Conservation (phyloP, 805 yeast species). For the Candida saitoana region DNA sequence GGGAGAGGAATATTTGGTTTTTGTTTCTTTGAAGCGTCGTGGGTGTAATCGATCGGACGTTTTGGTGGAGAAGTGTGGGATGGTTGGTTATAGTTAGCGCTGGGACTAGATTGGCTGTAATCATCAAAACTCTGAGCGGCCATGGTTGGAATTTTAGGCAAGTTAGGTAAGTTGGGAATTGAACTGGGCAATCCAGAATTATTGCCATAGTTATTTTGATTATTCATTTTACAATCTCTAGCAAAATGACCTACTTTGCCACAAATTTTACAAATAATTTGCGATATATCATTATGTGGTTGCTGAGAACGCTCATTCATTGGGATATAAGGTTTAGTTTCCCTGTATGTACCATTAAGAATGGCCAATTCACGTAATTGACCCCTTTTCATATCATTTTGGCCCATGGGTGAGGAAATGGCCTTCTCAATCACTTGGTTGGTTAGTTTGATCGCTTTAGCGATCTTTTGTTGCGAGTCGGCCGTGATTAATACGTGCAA, state of each 20-base stretch:
- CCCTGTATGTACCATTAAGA: constrained; percentile 89
- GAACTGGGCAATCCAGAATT: background rate
- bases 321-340: constrained; percentile 56
- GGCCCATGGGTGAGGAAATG: constrained; percentile 85
- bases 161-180: background rate
- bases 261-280: constrained; percentile 69
- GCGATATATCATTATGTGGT: constrained; percentile 43
- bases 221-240: constrained; percentile 66
- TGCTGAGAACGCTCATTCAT: constrained; percentile 13
- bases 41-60: constrained; percentile 7
- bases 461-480: constrained; percentile 72
- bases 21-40: constrained; percentile 24
- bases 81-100: background rate
- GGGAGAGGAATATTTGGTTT: constrained; percentile 19
- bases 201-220: constrained; percentile 20
- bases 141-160: background rate
- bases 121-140: background rate
- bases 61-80: background rate
- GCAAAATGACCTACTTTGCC: constrained; percentile 84
- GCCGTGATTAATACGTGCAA: constrained; percentile 85
- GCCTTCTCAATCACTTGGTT: constrained; percentile 78
- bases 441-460: constrained; percentile 69
- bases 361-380: constrained; percentile 91
- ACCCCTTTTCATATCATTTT: constrained; percentile 83
- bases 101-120: background rate